Evolutionary conservation across 2,329 filamentous ascomycete species (phyloP).

Genomic region (Raffaelea albimanens): DNA sequence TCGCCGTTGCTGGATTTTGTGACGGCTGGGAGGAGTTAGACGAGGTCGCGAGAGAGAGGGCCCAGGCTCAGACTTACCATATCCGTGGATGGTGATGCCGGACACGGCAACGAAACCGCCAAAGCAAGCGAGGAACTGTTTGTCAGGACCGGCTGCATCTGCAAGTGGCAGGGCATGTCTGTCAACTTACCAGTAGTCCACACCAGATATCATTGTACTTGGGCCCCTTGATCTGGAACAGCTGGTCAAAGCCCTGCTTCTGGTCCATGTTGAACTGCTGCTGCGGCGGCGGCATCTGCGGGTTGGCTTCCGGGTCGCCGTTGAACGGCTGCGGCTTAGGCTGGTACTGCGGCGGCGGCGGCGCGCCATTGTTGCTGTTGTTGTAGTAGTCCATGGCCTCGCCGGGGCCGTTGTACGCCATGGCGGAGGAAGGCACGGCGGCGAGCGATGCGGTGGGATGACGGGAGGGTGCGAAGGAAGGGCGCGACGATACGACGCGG

Average conservation of each 20-base stretch:
- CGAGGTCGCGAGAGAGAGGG: too few species aligned
- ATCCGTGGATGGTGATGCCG: constrained; percentile 12
- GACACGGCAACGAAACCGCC: constrained; percentile 12
- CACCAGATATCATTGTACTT: constrained; percentile 92
- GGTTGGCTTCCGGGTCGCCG: neutral
- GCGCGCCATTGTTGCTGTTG: neutral
- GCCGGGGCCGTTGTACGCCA: neutral
- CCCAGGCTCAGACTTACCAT: constrained; percentile 5
- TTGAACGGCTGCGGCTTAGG: neutral
- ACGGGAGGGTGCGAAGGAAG: neutral
- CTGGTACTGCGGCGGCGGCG: constrained; percentile 1
- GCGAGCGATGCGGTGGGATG: neutral
- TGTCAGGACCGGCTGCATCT: neutral
- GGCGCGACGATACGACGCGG: neutral
- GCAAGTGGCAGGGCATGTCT: too few species aligned
- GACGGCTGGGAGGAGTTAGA: constrained; percentile 18
- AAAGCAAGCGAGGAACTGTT: constrained; percentile 17
- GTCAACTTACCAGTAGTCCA: constrained; percentile 57
- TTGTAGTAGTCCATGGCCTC: constrained; percentile 4
- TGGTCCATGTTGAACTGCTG: constrained; percentile 25
- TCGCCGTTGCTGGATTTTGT: constrained; percentile 55
- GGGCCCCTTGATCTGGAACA: constrained; percentile 73
- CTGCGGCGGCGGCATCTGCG: too few species aligned
- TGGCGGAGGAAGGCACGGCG: neutral
- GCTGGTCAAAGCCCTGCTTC: constrained; percentile 61